A percentile compares a stretch with the other conserved stretches of the same genome.
Evolutionary conservation across 345 rosid species (phyloP).

Genomic region (Eucalyptus lansdowneana): DNA sequence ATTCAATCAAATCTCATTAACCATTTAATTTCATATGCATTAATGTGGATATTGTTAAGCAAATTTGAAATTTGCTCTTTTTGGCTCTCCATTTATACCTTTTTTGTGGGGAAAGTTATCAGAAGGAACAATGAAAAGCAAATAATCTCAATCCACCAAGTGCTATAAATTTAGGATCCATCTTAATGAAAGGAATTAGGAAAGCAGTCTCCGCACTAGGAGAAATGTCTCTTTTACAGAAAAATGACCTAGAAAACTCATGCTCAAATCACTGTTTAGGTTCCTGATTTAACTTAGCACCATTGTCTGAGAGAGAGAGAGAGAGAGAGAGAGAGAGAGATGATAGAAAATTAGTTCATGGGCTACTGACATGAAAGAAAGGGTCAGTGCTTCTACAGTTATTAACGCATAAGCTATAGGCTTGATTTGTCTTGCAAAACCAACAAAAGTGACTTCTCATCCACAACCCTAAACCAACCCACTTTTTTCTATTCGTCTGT

Average conservation of each 20-base stretch:
- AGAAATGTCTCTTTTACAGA: constrained; percentile 30
- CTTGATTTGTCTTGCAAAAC: constrained; percentile 49
- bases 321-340: neutral
- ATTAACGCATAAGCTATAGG: constrained; percentile 1
- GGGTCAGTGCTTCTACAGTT: constrained; percentile 12
- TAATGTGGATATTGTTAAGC: neutral
- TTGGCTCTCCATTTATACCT: neutral
- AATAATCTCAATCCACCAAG: neutral
- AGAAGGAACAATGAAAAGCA: neutral
- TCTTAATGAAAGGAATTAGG: constrained; percentile 9
- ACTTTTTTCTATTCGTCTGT: constrained; percentile 16
- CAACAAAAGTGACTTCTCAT: constrained; percentile 71
- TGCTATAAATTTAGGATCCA: neutral
- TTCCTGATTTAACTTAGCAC: constrained; percentile 33
- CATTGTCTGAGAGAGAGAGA: neutral
- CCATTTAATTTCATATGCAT: neutral
- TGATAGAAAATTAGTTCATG: constrained; percentile 2
- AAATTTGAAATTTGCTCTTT: neutral
- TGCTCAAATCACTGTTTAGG: neutral
- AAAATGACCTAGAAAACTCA: neutral
- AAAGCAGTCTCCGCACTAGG: constrained; percentile 22
- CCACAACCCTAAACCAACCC: constrained; percentile 55
- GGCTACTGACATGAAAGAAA: constrained; percentile 12
- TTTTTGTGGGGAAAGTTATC: neutral
- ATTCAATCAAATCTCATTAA: neutral